Percentiles rank a stretch among this genome's conserved stretches.
These are phyloP conservation scores for Coemansia nantahalensis DNA, from an alignment of 192 early-diverging fungal species.

Conservation along the genomic window DNA sequence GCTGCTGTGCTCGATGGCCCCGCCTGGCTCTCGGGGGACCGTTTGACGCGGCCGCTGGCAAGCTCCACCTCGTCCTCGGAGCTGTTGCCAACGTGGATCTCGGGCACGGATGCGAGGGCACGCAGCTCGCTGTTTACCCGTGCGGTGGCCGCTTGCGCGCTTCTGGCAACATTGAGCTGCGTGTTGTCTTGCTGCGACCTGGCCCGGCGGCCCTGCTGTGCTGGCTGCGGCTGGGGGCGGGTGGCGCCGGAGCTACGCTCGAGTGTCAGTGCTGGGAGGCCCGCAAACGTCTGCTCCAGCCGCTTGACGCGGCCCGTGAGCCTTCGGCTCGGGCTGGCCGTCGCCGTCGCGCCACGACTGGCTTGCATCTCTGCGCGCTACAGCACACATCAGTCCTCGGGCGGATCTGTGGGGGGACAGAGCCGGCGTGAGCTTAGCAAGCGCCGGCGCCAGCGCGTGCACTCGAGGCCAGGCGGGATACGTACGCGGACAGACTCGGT, in stretches of 20 bases:
- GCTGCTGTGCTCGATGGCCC: slow-evolving; percentile 5
- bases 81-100: slow-evolving; percentile 26
- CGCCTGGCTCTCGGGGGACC: not conserved
- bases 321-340: not conserved
- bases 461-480: not conserved
- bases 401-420: too few relatives aligned
- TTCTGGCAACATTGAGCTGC: slow-evolving; percentile 1
- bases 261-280: not conserved
- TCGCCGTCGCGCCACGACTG: not conserved
- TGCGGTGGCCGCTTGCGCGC: slow-evolving; percentile 4
- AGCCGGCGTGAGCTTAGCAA: too few relatives aligned
- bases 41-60: not conserved
- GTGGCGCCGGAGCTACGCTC: too few relatives aligned
- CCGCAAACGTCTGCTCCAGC: not conserved
- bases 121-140: not conserved
- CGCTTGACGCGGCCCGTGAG: slow-evolving; percentile 4
- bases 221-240: not conserved
- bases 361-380: not conserved
- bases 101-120: not conserved
- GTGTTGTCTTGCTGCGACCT: not conserved
- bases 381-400: too few relatives aligned
- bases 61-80: slow-evolving; percentile 15
- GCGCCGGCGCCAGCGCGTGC: too few relatives aligned
- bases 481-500: slow-evolving; percentile 7
- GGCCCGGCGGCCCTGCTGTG: not conserved